Base-by-base conservation (phyloP, 2,329 filamentous ascomycete genomes). In the Ascosphaera pollenicola region DNA sequence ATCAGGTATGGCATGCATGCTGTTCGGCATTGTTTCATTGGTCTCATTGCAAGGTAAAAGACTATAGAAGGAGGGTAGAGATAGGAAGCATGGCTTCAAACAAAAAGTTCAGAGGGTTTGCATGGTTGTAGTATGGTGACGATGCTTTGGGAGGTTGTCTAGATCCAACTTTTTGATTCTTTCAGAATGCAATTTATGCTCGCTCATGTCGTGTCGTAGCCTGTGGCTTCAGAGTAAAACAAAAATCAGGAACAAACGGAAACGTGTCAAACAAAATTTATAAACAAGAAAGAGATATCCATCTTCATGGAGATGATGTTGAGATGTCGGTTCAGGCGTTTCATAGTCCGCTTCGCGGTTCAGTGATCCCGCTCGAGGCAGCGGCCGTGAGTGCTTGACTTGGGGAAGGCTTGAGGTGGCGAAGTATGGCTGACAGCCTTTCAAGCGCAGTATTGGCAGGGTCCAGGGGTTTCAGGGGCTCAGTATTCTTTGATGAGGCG, bases 391-490 rank as follows among this genome's bases (percentile, higher is more conserved):
- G 6, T 4, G n/a, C 11, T 13, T 32, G 30, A 13, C 30, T 32
- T 32, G 30, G 30, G 5, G 30, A 15, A 19, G 35, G 13, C 11
- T 36, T 36, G 15, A 36, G 35, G 10, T 36, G 35, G 11, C 35
- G 35, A 36, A 36, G 35, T 18, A 36, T 36, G 15, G 35, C 17
- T 24, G 35, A 36, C 17, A 36, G 19, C 15, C 35, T 18, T 36
- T 36, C 35, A 5, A 36, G 13, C 4, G 35, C 35, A 18, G 35
- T 18, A 36, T 16, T 36, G 7, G 30, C 3, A 4, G n/a, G 10
- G n/a, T 32, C n/a, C 10, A 15, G n/a, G 5, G 30, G 5, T 13
- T 32, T 32, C n/a, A 32, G 5, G 5, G 30, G n/a, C 6, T 32
- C 30, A 13, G 11, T 13, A 32, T 3, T 5, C 10, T 5, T 32